Percentiles rank a stretch among this genome's conserved stretches.
Conservation (phyloP, 768 basidiomycete species). For the Pleurotus sapidus region DNA sequence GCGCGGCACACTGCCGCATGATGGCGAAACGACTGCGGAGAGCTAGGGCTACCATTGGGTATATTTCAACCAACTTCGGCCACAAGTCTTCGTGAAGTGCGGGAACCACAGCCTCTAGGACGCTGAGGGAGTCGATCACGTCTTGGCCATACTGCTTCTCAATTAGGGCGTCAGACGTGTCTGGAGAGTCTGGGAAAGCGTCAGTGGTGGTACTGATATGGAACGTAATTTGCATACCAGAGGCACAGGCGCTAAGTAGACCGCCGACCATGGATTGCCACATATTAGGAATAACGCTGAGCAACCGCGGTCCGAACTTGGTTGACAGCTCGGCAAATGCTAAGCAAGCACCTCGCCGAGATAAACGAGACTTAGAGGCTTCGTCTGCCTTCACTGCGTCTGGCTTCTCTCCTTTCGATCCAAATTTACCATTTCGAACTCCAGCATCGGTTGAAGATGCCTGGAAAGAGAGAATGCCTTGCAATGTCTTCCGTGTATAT, state of each 20-base stretch:
- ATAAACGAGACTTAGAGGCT: constrained; percentile 60
- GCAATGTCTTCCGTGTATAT: constrained; percentile 51
- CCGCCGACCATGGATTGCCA: constrained; percentile 92
- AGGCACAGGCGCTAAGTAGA: constrained; percentile 61
- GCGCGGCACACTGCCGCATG: constrained; percentile 83
- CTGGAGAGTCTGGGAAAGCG: constrained; percentile 41
- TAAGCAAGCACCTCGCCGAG: constrained; percentile 80
- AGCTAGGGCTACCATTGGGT: constrained; percentile 74
- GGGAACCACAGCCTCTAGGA: constrained; percentile 79
- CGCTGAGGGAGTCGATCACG: constrained; percentile 89
- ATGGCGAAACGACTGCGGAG: constrained; percentile 88
- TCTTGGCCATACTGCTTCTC: constrained; percentile 80
- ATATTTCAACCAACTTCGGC: constrained; percentile 63
- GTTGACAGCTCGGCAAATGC: constrained; percentile 79
- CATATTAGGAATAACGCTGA: constrained; percentile 86
- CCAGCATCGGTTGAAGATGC: constrained; percentile 29
- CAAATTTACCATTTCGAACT: constrained; percentile 26
- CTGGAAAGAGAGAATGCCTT: constrained; percentile 80
- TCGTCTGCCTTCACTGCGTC: constrained; percentile 49
- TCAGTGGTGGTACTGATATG: constrained; percentile 2
- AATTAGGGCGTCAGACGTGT: constrained; percentile 61
- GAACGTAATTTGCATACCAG: constrained; percentile 45
- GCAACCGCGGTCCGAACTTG: constrained; percentile 68
- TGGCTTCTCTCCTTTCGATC: constrained; percentile 31
- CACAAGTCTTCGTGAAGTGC: constrained; percentile 71